Evolutionary conservation across 2,329 filamentous ascomycete genomes (phyloP), one percentile per base, ranked within the genome.

Genomic region (Pseudocercospora macadamiae): DNA sequence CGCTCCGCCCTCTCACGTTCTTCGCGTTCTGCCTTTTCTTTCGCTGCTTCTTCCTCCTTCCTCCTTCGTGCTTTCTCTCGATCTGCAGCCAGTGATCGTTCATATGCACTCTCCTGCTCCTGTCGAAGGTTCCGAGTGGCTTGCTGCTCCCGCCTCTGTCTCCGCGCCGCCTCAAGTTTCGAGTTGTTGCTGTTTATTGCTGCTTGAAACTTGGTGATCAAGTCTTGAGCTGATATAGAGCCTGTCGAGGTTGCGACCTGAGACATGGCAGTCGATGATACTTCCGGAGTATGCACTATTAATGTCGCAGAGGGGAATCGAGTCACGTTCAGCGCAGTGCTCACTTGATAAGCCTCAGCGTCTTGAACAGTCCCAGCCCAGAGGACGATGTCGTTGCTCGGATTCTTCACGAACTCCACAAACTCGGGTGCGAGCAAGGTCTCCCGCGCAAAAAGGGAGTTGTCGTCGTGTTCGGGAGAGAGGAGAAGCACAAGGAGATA

Each of bases 311-410:
- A 97, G 8, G 95, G 95, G 69, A 95, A 97, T 72, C 96, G 96
- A 59, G 91, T 96, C 74, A 90, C 95, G 66, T 88, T 88, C 63
- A 97, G 86, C 45, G 93, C 91, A 10, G 85, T 83, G n/a, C 92
- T 87, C 37, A 97, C 91, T 73, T 97, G 92, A 74, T 96, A 97
- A 4, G 93, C 91, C 77, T 99, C 95, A 2, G 91, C 89, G 73
- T 99, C 95, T 63, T 92, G 86, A 0, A 97, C 89, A 66, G 92
- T 96, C 47, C 95, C 95, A 37, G 89, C 91, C 95, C 95, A 99
- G 2, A 99, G 76, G 32, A 97, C 80, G 26, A 97, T 84, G 70
- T 93, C 89, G 74, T 92, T 92, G 30, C 81, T 76, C 0, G 89
- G 85, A 60, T 93, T 84, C 64, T 86, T 88, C 66, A 97, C 75